Evolutionary conservation across 2,329 filamentous ascomycete species (phyloP), one percentile per base, ranked within the genome.

Genomic region (Fusarium piperis): DNA sequence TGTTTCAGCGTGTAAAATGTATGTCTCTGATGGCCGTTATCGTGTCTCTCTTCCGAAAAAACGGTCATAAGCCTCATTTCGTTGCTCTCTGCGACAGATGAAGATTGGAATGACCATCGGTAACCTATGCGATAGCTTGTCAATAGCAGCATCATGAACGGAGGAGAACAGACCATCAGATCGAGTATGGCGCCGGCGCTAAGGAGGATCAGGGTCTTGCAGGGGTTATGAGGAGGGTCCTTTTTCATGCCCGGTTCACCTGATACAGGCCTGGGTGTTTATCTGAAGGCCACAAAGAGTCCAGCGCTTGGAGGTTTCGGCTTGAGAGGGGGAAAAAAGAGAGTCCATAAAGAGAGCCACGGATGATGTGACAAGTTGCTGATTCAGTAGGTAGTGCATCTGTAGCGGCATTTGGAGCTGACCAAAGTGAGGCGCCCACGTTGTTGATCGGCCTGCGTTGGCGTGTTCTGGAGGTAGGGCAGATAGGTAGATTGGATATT

Each of bases 121-220:
- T 51, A 51, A 30, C 44, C 44, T 32, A 28, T 48, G 23, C 13
- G 38, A 72, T 64, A 64, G 68, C 55, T 48, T 44, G 57, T 61
- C 56, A 62, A 69, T 53, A 65, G 28, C 36, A 57, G 51, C 23
- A 48, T 57, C 48, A 52, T 30, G 46, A 35, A 26, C 33, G 32
- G 32, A 26, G 35, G 68, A 62, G 69, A 71, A 72, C 68, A 72
- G 71, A 52, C 53, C 71, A 57, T n/a, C 38, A 60, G 53, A 70
- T 72, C 58, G 65, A 61, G 52, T 26, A 53, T 72, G 62, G 65
- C 62, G 59, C 20, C 35, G 63, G 58, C 70, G 70, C 70, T 72
- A 72, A 65, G 41, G 38, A 35, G 39, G 41, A 26, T 70, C 69
- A 72, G 70, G 70, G 70, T 73, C 70, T 68, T 68, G 59, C 70